These are phyloP conservation scores for Diplodia seriata DNA, from an alignment of 2,329 filamentous ascomycete species.

Conservation along the genomic window DNA sequence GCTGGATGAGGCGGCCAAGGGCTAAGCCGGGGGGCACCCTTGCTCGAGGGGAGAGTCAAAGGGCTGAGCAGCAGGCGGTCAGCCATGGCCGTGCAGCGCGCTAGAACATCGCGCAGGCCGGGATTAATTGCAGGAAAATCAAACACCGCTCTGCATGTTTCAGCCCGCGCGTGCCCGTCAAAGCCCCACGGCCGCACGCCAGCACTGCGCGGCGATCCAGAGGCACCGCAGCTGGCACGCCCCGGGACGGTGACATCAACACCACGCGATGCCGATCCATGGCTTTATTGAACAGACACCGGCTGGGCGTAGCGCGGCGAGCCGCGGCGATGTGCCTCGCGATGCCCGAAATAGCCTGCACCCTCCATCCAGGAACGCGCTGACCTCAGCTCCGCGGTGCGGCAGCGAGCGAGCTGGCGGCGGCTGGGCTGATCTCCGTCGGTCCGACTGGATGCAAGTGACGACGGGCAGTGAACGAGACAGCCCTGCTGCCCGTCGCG, in stretches of 20 bases:
- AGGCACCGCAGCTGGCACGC: conserved; percentile 5
- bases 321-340: conserved; percentile 1
- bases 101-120: conserved; percentile 43
- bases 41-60: conserved; percentile 31
- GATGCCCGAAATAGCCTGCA: conserved; percentile 22
- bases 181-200: conserved; percentile 36
- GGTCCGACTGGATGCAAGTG: conserved; percentile 28
- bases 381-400: conserved; percentile 26
- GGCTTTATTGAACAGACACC: conserved; percentile 22
- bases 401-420: conserved; percentile 14
- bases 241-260: conserved; percentile 29
- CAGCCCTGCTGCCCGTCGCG: conserved; percentile 33
- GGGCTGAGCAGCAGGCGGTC: conserved; percentile 32
- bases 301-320: conserved; percentile 19
- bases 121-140: conserved; percentile 40
- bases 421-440: conserved; percentile 27
- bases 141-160: conserved; percentile 45
- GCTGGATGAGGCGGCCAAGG: conserved; percentile 48
- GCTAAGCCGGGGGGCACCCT: conserved; percentile 36
- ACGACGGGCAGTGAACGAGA: conserved; percentile 27
- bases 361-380: conserved; percentile 20
- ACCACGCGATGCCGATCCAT: conserved; percentile 23
- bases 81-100: conserved; percentile 28
- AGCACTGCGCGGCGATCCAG: conserved; percentile 23
- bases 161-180: conserved; percentile 50